phyloP scores from a whole-genome alignment of 257 asterid genomes.

The Orobanche coerulescens region DNA sequence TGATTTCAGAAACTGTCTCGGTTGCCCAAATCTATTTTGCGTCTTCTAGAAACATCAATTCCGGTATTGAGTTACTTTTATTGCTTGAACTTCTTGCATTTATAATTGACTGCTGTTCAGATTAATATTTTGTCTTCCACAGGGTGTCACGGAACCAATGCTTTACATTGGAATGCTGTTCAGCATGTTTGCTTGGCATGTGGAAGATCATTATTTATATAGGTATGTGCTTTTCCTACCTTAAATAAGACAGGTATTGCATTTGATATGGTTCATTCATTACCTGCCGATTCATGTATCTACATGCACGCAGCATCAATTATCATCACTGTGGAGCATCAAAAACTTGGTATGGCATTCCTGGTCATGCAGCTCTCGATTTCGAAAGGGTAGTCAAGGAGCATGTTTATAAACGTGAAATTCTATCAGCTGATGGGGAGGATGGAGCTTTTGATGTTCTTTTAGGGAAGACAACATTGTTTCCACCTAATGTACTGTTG shows the following conservation, averaged over 20 bases:
- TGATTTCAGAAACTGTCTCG: conserved; percentile 78
- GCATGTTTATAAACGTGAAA: conserved; percentile 67
- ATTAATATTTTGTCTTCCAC: conserved; percentile 26
- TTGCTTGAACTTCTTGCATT: neutral
- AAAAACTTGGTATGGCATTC: conserved; percentile 97
- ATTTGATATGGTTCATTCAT: neutral
- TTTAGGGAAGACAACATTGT: conserved; percentile 88
- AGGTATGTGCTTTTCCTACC: conserved; percentile 37
- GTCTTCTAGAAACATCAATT: conserved; percentile 80
- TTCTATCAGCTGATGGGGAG: conserved; percentile 73
- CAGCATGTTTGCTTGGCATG: conserved; percentile 99
- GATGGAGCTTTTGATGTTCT: conserved; percentile 98
- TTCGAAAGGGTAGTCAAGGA: conserved; percentile 79
- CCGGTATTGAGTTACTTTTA: conserved; percentile 47
- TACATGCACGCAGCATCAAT: conserved; percentile 53
- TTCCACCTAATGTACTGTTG: conserved; percentile 80
- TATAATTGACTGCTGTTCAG: neutral
- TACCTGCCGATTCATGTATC: conserved; percentile 18
- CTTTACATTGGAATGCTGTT: conserved; percentile 95
- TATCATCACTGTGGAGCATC: conserved; percentile 99
- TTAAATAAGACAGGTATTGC: neutral
- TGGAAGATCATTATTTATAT: conserved; percentile 94
- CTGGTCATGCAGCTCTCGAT: conserved; percentile 84
- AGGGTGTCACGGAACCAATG: conserved; percentile 99
- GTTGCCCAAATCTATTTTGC: conserved; percentile 73